A percentile compares a stretch with the other conserved stretches of the same genome.
Conservation (phyloP, 345 rosid genomes). For the Salix dunnii region DNA sequence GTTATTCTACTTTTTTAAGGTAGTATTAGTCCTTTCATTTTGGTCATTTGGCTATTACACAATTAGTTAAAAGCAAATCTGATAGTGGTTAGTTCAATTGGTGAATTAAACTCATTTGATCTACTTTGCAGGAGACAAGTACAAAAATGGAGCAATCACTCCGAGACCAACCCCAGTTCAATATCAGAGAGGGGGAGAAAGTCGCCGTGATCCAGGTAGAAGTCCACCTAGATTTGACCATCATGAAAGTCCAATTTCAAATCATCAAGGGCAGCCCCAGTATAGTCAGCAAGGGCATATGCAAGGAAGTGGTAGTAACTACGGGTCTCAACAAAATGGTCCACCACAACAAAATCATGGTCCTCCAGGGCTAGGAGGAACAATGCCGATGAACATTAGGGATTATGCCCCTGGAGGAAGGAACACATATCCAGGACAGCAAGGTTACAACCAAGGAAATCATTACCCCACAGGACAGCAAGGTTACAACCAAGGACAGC, state of each 20-base stretch:
- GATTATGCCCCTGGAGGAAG: constrained; percentile 35
- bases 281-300: constrained; percentile 40
- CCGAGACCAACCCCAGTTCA: constrained; percentile 70
- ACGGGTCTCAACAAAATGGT: constrained; percentile 45
- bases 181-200: constrained; percentile 36
- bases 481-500: constrained; percentile 24
- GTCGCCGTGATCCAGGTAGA: constrained; percentile 42
- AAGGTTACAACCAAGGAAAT: constrained; percentile 19
- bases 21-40: background rate
- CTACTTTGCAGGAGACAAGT: constrained; percentile 66
- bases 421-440: constrained; percentile 32
- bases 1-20: background rate
- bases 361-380: constrained; percentile 37
- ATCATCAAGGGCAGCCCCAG: background rate
- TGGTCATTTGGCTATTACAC: background rate
- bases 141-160: constrained; percentile 76
- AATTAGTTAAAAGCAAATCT: background rate
- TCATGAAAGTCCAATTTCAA: constrained; percentile 18
- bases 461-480: constrained; percentile 35
- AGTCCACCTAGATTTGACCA: constrained; percentile 22
- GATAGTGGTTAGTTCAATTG: background rate
- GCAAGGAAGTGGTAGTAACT: constrained; percentile 48
- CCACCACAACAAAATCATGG: constrained; percentile 30
- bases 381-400: constrained; percentile 38
- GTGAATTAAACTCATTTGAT: background rate